Conservation (phyloP, 345 rosid genomes). For the Clausena lansium region DNA sequence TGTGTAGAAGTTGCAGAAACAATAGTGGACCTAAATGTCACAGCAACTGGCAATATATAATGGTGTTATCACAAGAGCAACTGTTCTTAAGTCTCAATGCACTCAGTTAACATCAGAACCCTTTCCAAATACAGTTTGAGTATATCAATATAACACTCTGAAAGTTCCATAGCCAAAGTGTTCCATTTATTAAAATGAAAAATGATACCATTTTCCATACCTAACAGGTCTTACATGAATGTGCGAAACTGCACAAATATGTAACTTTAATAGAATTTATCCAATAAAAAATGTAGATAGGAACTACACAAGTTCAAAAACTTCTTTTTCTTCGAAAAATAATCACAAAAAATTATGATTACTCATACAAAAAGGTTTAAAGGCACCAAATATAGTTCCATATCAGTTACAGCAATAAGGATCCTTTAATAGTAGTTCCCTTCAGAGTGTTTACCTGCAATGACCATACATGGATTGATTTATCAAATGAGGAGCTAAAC, state of each 20-base stretch:
- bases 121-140: neutral
- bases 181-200: neutral
- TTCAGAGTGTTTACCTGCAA: conserved; percentile 54
- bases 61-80: neutral
- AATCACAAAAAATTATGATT: neutral
- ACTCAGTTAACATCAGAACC: neutral
- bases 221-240: neutral
- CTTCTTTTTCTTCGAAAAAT: neutral
- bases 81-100: neutral
- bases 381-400: neutral
- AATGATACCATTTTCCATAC: neutral
- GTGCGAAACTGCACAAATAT: neutral
- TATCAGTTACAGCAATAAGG: neutral
- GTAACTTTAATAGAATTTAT: neutral
- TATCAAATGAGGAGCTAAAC: conserved; percentile 86
- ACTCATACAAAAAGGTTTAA: neutral
- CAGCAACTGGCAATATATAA: neutral
- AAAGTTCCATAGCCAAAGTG: neutral
- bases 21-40: neutral
- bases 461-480: conserved; percentile 78
- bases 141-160: neutral
- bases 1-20: neutral
- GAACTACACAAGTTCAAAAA: neutral
- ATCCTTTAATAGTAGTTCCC: conserved; percentile 4
- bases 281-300: neutral